Conservation (phyloP, 1,139 yeast species). For the Lodderomyces oxycetoniae region DNA sequence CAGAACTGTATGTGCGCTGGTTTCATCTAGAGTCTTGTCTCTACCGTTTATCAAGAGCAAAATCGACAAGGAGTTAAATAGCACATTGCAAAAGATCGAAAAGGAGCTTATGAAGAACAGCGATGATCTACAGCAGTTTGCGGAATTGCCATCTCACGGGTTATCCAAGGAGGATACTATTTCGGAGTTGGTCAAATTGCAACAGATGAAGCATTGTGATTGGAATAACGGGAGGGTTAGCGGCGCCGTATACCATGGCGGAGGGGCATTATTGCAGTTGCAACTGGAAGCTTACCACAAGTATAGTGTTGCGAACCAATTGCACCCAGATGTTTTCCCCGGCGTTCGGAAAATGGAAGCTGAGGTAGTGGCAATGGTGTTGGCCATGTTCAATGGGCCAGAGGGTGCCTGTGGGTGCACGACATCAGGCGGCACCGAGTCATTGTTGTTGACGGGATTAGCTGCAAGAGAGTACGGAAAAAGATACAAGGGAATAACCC, state of each 20-base stretch:
- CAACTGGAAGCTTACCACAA: constrained; percentile 74
- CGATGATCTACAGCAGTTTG: constrained; percentile 42
- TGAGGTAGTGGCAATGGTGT: constrained; percentile 89
- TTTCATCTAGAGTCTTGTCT: constrained; percentile 34
- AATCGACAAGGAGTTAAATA: constrained; percentile 56
- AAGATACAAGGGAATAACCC: constrained; percentile 52
- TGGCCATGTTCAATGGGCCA: constrained; percentile 69
- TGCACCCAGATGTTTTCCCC: constrained; percentile 96
- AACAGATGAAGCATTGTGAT: constrained; percentile 57
- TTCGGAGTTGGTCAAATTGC: constrained; percentile 45
- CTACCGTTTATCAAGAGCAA: constrained; percentile 54
- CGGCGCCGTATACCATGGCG: constrained; percentile 97
- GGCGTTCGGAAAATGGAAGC: constrained; percentile 96
- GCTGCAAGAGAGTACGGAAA: constrained; percentile 73
- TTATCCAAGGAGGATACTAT: constrained; percentile 40
- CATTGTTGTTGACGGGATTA: constrained; percentile 76
- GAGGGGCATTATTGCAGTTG: constrained; percentile 61
- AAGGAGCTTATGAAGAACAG: constrained; percentile 50
- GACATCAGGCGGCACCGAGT: constrained; percentile 97
- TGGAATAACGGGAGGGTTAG: constrained; percentile 85
- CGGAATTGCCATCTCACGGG: constrained; percentile 55
- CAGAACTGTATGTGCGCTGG: constrained; percentile 4
- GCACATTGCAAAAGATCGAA: constrained; percentile 49
- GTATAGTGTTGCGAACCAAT: constrained; percentile 84
- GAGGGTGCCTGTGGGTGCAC: constrained; percentile 82